Evolutionary conservation across 495 filamentous ascomycete species (phyloP).

Genomic region (Zalerion maritima): DNA sequence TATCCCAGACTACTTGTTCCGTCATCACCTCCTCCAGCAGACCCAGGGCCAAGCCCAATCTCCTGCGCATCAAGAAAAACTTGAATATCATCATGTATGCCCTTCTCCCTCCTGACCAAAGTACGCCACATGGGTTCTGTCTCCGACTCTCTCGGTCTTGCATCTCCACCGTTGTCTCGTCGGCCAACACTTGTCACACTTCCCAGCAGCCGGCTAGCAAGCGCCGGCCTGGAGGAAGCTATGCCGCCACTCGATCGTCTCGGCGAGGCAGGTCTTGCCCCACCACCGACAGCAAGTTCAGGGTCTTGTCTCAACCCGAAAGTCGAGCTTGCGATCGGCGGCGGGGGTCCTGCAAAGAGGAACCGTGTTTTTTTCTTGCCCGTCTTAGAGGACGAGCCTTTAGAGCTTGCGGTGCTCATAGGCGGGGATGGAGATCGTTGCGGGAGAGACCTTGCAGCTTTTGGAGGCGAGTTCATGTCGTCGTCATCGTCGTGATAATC

Average conservation of each 20-base stretch:
- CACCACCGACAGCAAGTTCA: too few relatives aligned
- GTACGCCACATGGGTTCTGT: too few relatives aligned
- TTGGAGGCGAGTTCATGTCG: too few relatives aligned
- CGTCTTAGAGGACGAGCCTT: conserved; percentile 11
- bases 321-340: conserved; percentile 16
- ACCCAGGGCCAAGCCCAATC: too few relatives aligned
- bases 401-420: conserved; percentile 9
- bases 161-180: conserved; percentile 5
- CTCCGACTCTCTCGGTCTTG: conserved; percentile 13
- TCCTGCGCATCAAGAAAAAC: too few relatives aligned
- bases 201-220: conserved; percentile 10
- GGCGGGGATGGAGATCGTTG: conserved; percentile 5
- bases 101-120: too few relatives aligned
- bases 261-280: conserved; percentile 16
- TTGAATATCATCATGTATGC: conserved; percentile 5
- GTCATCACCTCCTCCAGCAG: conserved; percentile 8
- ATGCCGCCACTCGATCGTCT: conserved; percentile 15
- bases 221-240: conserved; percentile 2
- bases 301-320: too few relatives aligned
- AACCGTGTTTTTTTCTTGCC: conserved; percentile 7
- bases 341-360: conserved; percentile 20
- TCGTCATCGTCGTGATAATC: conserved; percentile 2
- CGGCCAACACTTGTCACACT: conserved; percentile 4
- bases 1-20: too few relatives aligned
- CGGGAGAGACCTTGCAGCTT: conserved; percentile 6